Evolutionary conservation across 345 rosid genomes (phyloP), one percentile per base, ranked within the genome.

Genomic region (Eucalyptus pauciflora): DNA sequence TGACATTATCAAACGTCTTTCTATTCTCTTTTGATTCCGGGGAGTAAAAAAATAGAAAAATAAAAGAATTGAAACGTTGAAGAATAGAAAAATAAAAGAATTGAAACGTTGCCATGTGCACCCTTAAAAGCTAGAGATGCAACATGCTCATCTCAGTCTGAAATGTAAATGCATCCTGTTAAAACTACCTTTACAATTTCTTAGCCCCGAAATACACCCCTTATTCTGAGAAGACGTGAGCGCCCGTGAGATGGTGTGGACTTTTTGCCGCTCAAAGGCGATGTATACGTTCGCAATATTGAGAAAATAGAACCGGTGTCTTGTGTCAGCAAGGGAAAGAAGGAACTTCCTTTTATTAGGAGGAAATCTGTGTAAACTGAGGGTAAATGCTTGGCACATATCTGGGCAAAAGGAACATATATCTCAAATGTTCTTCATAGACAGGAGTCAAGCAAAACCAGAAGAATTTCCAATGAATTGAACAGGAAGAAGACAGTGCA

Each of bases 21-120:
- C 16, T 0, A 7, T 18, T 52, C 7, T 17, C 6, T 51, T 18
- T 52, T 17, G 2, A 45, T 45, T 52, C 9, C 7, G 3, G 10
- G 2, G 4, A 52, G 58, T 24, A 52, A 52, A 52, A 49, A 6
- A 49, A 49, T 49, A 49, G 50, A 49, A 49, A 50, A 50, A 50
- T 5, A 49, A 49, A 49, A 52, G 58, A 52, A 52, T 52, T 52
- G 10, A 24, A 20, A 2, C 5, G 24, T 52, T 2, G 5, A n/a
- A 49, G 15, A 49, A 49, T 49, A 49, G 50, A 49, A 49, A 50
- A 50, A 50, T 5, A 49, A 49, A 49, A 52, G 58, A 52, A 52
- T 52, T 52, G 10, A 24, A 20, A 2, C 5, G 24, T 52, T 2
- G 5, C 25, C 25, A 1, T 52, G 58, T 4, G 0, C 10, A 4